phyloP scores from a whole-genome alignment of 768 basidiomycete genomes.

The Hydnomerulius pinastri region DNA sequence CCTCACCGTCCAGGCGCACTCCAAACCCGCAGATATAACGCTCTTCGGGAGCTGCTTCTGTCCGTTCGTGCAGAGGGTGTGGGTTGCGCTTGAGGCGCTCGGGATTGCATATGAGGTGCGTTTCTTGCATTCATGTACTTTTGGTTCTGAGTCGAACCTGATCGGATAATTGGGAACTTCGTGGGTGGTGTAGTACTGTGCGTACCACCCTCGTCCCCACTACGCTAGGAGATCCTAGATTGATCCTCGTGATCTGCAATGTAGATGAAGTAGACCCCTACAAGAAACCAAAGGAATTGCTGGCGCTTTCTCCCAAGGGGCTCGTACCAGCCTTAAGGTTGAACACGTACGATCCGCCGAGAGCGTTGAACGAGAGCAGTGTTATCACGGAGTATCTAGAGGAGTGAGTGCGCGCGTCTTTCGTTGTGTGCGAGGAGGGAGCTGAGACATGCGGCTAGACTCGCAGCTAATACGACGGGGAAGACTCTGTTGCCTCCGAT shows the following conservation, averaged over 20 bases:
- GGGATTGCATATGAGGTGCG: conserved; percentile 69
- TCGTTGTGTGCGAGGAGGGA: too few relatives aligned
- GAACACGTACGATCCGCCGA: conserved; percentile 52
- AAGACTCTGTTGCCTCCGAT: conserved; percentile 57
- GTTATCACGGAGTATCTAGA: conserved; percentile 79
- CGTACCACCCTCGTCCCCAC: conserved; percentile 7
- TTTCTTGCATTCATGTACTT: too few relatives aligned
- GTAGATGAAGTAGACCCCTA: conserved; percentile 87
- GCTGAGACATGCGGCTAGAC: conserved; percentile 39
- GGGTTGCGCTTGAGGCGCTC: conserved; percentile 73
- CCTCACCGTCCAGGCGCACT: conserved; percentile 54
- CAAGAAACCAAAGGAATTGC: conserved; percentile 75
- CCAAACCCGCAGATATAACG: conserved; percentile 51
- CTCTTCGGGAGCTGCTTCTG: conserved; percentile 78
- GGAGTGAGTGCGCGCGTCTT: conserved; percentile 52
- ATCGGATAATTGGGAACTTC: too few relatives aligned
- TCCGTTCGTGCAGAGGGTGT: conserved; percentile 81
- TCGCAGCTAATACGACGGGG: conserved; percentile 50
- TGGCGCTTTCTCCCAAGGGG: conserved; percentile 82
- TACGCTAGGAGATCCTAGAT: neutral
- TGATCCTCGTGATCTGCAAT: too few relatives aligned
- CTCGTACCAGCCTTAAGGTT: conserved; percentile 73
- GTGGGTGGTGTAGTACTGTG: conserved; percentile 53
- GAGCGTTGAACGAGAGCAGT: conserved; percentile 75
- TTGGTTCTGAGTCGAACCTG: too few relatives aligned